These are phyloP conservation scores for Aschersonia sp. DNA, from an alignment of 2,329 filamentous ascomycete species.

Conservation along the genomic window DNA sequence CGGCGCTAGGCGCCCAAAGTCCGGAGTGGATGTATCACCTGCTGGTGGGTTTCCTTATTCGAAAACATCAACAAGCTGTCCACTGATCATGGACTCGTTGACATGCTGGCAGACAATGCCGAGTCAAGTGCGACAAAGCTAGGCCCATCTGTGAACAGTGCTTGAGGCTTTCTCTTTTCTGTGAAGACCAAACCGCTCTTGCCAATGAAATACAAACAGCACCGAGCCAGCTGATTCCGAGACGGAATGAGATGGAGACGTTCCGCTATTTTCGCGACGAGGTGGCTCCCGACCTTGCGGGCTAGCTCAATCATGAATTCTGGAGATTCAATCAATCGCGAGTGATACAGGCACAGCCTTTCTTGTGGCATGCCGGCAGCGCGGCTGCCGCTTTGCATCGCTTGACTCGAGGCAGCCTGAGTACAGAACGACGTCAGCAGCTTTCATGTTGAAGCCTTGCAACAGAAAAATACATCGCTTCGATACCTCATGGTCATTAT, in stretches of 20 bases:
- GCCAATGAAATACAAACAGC: neutral
- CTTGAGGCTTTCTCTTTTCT: neutral
- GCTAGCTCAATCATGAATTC: neutral
- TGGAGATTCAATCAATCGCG: neutral
- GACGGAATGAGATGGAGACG: neutral
- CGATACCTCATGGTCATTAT: neutral
- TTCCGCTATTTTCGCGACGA: neutral
- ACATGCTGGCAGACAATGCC: neutral
- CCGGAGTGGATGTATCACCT: neutral
- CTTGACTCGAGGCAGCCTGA: neutral
- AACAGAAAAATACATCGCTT: neutral
- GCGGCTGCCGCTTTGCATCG: neutral
- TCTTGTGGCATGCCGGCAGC: neutral
- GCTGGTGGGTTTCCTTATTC: neutral
- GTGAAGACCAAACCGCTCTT: neutral
- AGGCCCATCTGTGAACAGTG: neutral
- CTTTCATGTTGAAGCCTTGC: neutral
- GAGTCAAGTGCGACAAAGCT: neutral
- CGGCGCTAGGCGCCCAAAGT: neutral
- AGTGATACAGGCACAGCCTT: neutral
- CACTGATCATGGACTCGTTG: neutral
- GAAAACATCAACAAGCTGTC: no score
- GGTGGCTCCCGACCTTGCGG: neutral
- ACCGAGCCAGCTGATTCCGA: neutral
- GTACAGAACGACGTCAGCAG: neutral